Base-by-base conservation (phyloP, 1,139 yeast species). In the Tardiomyces depauwii region DNA sequence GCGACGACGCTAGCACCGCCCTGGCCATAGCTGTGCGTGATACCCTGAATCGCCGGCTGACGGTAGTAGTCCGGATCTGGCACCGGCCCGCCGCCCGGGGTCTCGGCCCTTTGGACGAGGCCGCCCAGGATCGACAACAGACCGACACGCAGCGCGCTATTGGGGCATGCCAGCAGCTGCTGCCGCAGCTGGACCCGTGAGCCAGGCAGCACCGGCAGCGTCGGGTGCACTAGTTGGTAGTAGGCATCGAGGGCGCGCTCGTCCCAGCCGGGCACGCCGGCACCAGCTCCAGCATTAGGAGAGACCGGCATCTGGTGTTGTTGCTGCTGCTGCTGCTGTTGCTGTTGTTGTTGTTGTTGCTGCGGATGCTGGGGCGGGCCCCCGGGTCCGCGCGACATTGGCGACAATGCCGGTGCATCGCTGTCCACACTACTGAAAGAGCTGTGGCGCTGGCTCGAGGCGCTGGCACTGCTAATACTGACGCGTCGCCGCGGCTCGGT, bases 191-290 rank as follows among this genome's bases (percentile, higher is more conserved):
- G 59, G 10, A 57, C 55, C 25, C 59, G 56, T 30, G 62, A 56
- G 32, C 64, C 61, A 2, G 70, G 68, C 40, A 68, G 57, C 23
- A 68, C 49, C 5, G 73, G 73, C 45, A 68, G 54, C n/a, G 63
- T 55, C 9, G 69, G 68, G 49, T 68, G 72, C 45, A 67, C 59
- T 39, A 57, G 54, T 48, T 60, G 60, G 52, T 67, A 68, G 50
- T 68, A 68, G 27, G 57, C 52, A 51, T 64, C 69, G 40, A 68
- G 57, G 40, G 55, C 58, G 16, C 58, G 53, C 40, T 66, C 67
- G 48, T 62, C 62, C 62, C 41, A 14, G 18, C 18, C 39, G 5
- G 16, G 19, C 6, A 16, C 11, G 2, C 36, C 42, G 16, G 12
- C 25, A 6, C 14, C 25, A 18, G 40, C 32, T 18, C 32, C 42